phyloP scores from a whole-genome alignment of 164 flowering plant species.

The Chimonanthus salicifolius region DNA sequence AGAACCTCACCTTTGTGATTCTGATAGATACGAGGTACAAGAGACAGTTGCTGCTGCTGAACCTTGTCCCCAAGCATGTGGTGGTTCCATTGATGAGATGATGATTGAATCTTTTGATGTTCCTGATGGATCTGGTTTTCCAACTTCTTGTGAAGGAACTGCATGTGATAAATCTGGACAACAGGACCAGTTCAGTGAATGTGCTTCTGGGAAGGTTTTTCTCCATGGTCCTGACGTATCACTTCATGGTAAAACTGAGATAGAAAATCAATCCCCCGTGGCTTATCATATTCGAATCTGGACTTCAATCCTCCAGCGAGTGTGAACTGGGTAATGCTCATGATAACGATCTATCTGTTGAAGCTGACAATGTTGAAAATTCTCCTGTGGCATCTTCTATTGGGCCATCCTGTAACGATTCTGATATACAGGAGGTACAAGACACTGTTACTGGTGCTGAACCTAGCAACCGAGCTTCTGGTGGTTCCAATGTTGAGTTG shows the following conservation, averaged over 20 bases:
- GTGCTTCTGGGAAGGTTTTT: neutral
- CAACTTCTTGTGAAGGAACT: neutral
- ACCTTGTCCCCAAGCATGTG: neutral
- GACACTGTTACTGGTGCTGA: neutral
- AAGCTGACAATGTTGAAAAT: neutral
- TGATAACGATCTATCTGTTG: neutral
- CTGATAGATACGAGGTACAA: neutral
- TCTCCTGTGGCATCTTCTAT: constrained; percentile 8
- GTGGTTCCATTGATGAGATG: neutral
- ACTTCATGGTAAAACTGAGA: neutral
- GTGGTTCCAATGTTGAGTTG: neutral
- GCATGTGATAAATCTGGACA: neutral
- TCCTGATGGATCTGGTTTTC: neutral
- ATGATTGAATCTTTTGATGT: neutral
- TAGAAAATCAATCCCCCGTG: neutral
- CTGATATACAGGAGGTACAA: neutral
- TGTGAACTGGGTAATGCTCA: neutral
- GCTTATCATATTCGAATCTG: neutral
- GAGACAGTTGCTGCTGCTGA: neutral
- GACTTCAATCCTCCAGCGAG: neutral
- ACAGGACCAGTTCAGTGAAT: neutral
- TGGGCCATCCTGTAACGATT: constrained; percentile 7
- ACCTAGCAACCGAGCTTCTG: neutral
- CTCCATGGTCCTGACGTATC: neutral
- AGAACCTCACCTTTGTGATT: neutral